Base-by-base conservation (phyloP, 1,139 yeast species). In the Candida sp. region DNA sequence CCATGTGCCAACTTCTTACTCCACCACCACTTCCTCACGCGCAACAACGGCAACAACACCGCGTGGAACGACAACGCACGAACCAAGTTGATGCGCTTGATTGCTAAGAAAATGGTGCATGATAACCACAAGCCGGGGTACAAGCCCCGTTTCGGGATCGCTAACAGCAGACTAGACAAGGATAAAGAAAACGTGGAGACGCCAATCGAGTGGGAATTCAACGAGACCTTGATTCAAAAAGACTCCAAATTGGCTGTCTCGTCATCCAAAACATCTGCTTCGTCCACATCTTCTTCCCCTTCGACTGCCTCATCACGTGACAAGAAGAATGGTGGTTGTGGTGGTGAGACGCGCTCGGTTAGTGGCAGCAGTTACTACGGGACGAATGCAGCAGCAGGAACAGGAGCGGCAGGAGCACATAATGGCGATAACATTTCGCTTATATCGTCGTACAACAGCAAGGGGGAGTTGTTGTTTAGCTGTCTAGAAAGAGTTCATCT, bases 1-100 rank as follows among this genome's bases (percentile, higher is more conserved):
- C 85, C 88, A 1, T 65, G 74, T 41, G 81, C 86, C 1, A 54
- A 65, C 0, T 62, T 63, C 9, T 65, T 85, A 44, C 67, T 84
- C 48, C 77, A 72, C 46, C 81, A 78, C 47, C 72, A 68, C 41
- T 85, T 82, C 59, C 68, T 83, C 30, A 72, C 68, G 39, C 54
- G 54, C 42, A 42, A 35, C 27, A 17, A 7, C 12, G 30, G 30
- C 11, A 28, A 5, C 17, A 17, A 40, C 12, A 7, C 43, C 27
- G 30, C 2, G n/a, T 4, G 22, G 33, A 58, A 47, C 54, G 50
- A 12, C 17, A 45, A 43, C 25, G 49, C 35, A 2, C 42, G 46
- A 35, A 44, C 44, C 11, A 49, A 42, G 22, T 49, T 57, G 31
- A 33, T 45, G 7, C 40, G 46, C 12, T 44, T 55, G 42, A 54